Percentiles rank a stretch among this genome's conserved stretches.
Conservation (phyloP, 139 green algal species). For the Marvania coccoides region DNA sequence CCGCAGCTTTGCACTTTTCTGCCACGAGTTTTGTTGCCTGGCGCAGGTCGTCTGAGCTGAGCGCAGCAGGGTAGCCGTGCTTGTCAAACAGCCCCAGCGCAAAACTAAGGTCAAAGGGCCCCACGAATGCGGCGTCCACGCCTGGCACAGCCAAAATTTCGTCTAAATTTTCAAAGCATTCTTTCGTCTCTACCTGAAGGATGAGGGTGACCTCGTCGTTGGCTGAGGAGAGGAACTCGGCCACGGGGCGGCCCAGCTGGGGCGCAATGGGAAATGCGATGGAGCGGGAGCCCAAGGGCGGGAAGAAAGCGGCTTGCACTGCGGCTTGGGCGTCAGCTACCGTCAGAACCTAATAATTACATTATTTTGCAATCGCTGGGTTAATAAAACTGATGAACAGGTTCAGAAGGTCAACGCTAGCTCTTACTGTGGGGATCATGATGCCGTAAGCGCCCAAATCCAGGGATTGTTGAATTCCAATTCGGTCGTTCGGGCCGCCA, state of each 20-base stretch:
- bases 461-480: slow-evolving; percentile 3
- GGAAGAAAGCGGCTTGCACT: slow-evolving; percentile 9
- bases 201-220: slow-evolving; percentile 19
- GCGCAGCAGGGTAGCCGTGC: slow-evolving; percentile 8
- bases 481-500: background rate
- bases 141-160: slow-evolving; percentile 1
- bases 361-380: no score
- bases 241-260: slow-evolving; percentile 13
- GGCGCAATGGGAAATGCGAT: slow-evolving; percentile 21
- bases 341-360: no score
- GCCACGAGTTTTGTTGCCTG: background rate
- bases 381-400: no score
- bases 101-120: slow-evolving; percentile 12
- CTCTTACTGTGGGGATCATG: slow-evolving; percentile 10
- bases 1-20: background rate
- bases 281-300: slow-evolving; percentile 9
- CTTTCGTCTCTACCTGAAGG: slow-evolving; percentile 5
- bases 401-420: no score
- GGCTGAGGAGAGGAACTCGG: slow-evolving; percentile 1
- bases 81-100: slow-evolving; percentile 7
- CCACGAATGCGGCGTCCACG: slow-evolving; percentile 5
- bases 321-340: background rate
- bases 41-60: slow-evolving; percentile 16
- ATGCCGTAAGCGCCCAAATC: slow-evolving; percentile 7
- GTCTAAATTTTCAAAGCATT: slow-evolving; percentile 5